These are phyloP conservation scores for Gaultheria prostrata DNA, from an alignment of 148 eudicot species.

Conservation along the genomic window DNA sequence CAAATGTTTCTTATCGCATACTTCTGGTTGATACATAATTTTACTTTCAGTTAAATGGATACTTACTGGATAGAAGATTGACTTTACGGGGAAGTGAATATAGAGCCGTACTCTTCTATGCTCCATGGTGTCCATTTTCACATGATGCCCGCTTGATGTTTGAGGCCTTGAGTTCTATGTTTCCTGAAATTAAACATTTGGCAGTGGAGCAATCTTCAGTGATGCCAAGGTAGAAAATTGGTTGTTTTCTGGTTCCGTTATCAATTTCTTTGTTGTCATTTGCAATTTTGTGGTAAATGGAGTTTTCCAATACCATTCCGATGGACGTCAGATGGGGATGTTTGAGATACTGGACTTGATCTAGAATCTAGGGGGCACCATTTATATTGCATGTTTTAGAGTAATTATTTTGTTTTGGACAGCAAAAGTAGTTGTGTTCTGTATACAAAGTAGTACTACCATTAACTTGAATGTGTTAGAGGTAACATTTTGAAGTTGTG, in stretches of 20 bases:
- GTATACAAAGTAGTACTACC: too few species aligned
- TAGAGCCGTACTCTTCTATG: constrained; percentile 41
- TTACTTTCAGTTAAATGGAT: constrained; percentile 33
- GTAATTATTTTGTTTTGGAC: not conserved
- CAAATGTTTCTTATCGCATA: not conserved
- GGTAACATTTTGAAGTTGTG: not conserved
- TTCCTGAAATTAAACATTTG: constrained; percentile 39
- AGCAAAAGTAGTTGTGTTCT: not conserved
- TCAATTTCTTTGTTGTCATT: not conserved
- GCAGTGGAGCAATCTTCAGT: constrained; percentile 36
- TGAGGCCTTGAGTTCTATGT: constrained; percentile 38
- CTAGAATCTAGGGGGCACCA: constrained; percentile 3
- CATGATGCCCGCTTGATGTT: constrained; percentile 22
- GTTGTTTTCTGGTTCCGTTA: not conserved
- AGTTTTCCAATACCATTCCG: not conserved
- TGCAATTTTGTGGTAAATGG: not conserved
- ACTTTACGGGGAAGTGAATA: constrained; percentile 14
- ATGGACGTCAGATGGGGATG: not conserved
- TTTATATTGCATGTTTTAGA: not conserved
- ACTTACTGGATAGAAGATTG: constrained; percentile 28
- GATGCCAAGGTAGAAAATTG: constrained; percentile 37
- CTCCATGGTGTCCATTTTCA: constrained; percentile 42
- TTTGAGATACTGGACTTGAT: not conserved
- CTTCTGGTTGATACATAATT: not conserved
- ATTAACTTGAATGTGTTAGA: not conserved